Conservation (phyloP, 129 eudicot species). For the Smallanthus sonchifolius region DNA sequence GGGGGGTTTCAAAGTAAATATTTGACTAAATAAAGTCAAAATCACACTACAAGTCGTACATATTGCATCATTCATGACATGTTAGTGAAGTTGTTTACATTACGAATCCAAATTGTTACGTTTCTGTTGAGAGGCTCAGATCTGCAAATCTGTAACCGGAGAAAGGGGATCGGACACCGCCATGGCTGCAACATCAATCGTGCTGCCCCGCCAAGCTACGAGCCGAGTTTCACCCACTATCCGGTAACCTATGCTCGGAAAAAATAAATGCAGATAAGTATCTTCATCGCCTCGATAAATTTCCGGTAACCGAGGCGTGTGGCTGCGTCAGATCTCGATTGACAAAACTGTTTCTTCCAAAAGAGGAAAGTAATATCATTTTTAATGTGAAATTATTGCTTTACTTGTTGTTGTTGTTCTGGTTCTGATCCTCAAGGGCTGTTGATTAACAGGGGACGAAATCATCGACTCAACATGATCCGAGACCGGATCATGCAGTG, state of each 20-base stretch:
- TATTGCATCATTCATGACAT: no score
- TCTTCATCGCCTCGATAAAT: not conserved
- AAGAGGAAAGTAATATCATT: no score
- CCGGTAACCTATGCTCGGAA: not conserved
- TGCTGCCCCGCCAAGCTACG: not conserved
- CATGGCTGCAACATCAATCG: not conserved
- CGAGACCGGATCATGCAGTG: not conserved
- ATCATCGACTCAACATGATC: constrained; percentile 1
- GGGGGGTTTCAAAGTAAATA: no score
- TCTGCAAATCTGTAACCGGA: not conserved
- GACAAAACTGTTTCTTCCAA: no score
- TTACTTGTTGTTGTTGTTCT: not conserved
- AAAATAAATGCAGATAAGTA: not conserved
- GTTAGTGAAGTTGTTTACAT: no score
- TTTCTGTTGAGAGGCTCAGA: not conserved
- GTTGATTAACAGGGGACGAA: not conserved
- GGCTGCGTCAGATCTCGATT: not conserved
- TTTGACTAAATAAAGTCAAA: not conserved
- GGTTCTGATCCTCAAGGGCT: not conserved
- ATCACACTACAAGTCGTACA: not conserved
- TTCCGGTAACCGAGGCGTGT: not conserved
- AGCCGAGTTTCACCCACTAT: not conserved
- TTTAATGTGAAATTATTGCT: no score
- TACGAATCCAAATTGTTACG: no score
- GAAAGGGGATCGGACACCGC: not conserved